These are phyloP conservation scores for Corynascus novoguineensis DNA, from an alignment of 495 filamentous ascomycete genomes.

Conservation along the genomic window DNA sequence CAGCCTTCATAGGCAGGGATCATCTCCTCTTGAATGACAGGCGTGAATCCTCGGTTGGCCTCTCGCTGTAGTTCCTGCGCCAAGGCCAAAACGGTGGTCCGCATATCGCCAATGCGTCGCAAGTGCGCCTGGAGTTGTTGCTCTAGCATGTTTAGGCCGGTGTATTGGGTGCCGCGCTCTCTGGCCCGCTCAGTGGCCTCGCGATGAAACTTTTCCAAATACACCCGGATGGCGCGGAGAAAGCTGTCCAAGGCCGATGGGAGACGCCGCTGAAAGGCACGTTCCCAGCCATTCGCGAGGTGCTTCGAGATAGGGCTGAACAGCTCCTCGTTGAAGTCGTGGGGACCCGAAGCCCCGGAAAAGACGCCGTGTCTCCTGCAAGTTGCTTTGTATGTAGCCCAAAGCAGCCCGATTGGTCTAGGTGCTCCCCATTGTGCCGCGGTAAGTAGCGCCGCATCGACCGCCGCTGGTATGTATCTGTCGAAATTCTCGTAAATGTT, in stretches of 20 bases:
- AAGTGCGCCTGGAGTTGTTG: constrained; percentile 44
- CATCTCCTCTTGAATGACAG: constrained; percentile 47
- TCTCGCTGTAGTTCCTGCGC: constrained; percentile 49
- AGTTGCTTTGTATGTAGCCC: constrained; percentile 59
- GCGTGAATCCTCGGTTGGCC: constrained; percentile 52
- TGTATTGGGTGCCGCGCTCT: constrained; percentile 18
- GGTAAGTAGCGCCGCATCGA: constrained; percentile 34
- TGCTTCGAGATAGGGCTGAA: constrained; percentile 49
- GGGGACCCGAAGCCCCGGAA: constrained; percentile 28
- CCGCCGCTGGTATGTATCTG: constrained; percentile 32
- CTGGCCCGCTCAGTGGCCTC: constrained; percentile 27
- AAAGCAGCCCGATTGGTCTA: constrained; percentile 41
- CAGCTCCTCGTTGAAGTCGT: constrained; percentile 48
- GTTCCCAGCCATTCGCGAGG: constrained; percentile 54
- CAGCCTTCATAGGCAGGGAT: constrained; percentile 44
- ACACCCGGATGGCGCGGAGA: neutral
- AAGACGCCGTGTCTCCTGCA: constrained; percentile 44
- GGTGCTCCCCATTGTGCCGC: constrained; percentile 47
- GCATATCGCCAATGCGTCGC: constrained; percentile 23
- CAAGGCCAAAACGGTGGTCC: constrained; percentile 23
- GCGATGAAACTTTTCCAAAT: constrained; percentile 36
- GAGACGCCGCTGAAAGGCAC: constrained; percentile 41
- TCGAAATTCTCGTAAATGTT: constrained; percentile 45
- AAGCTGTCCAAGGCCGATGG: constrained; percentile 24
- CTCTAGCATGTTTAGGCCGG: constrained; percentile 25